Evolutionary conservation across 495 filamentous ascomycete genomes (phyloP).

Genomic region (Xylaria acuta): DNA sequence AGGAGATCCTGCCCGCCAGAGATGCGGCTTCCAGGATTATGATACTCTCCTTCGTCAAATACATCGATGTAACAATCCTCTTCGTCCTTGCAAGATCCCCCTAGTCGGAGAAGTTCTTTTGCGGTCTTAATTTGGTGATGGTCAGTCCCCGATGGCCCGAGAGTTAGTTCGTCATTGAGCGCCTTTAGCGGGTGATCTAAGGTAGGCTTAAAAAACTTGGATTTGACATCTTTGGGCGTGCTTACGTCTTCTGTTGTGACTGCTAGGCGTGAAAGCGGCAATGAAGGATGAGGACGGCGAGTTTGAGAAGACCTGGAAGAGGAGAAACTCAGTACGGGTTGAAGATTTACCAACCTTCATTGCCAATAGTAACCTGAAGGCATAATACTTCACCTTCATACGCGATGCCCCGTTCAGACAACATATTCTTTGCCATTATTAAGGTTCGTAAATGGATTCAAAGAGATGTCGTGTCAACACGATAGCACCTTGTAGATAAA

Average conservation of each 20-base stretch:
- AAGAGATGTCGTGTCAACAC: neutral
- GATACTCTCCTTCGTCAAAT: neutral
- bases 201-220: neutral
- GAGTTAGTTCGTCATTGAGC: too few species aligned
- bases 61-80: neutral
- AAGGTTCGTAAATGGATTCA: neutral
- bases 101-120: neutral
- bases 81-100: neutral
- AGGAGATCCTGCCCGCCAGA: neutral
- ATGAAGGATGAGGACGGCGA: neutral
- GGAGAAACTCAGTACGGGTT: slow-evolving; percentile 10
- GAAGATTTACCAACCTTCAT: slow-evolving; percentile 3
- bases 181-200: neutral
- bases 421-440: neutral
- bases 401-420: neutral
- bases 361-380: neutral
- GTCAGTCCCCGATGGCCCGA: too few species aligned
- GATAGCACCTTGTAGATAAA: neutral
- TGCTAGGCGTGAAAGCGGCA: neutral
- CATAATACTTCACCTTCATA: neutral
- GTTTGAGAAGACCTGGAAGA: slow-evolving; percentile 1
- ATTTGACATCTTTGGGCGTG: neutral
- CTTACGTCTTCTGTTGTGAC: neutral
- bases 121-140: neutral
- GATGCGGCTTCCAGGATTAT: neutral